Evolutionary conservation across 108 stramenopile genomes (phyloP).

Genomic region (Asterionellopsis glacialis): DNA sequence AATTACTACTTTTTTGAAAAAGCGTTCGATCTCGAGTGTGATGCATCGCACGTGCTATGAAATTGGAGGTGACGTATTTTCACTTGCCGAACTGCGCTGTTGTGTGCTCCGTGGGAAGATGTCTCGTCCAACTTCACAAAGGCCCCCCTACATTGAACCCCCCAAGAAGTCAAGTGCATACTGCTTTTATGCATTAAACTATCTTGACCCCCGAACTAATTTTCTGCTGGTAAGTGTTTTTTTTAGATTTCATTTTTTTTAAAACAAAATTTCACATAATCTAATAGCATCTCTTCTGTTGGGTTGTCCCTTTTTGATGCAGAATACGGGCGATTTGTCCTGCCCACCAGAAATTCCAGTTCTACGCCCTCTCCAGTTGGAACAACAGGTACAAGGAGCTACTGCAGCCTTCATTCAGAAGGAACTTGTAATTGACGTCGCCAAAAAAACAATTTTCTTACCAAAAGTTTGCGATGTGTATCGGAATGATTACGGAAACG

Average conservation of each 20-base stretch:
- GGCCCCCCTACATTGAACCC: conserved; percentile 61
- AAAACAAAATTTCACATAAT: neutral
- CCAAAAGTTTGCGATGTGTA: conserved; percentile 87
- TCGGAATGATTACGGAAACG: conserved; percentile 71
- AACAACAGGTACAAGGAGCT: conserved; percentile 63
- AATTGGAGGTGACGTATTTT: conserved; percentile 91
- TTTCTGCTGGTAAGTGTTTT: conserved; percentile 51
- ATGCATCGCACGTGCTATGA: conserved; percentile 89
- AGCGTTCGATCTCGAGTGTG: conserved; percentile 58
- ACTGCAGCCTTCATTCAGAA: conserved; percentile 49
- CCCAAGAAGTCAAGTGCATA: conserved; percentile 72
- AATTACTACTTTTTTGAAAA: neutral
- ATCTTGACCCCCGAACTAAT: conserved; percentile 65
- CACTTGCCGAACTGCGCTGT: conserved; percentile 89
- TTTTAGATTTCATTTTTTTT: conserved; percentile 3
- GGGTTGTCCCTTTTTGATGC: neutral
- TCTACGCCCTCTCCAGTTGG: conserved; percentile 37
- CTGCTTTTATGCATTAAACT: conserved; percentile 61
- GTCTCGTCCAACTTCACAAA: conserved; percentile 51
- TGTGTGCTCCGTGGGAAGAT: conserved; percentile 83
- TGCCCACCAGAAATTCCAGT: conserved; percentile 61
- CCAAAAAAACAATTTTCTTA: conserved; percentile 46
- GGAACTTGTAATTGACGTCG: conserved; percentile 60
- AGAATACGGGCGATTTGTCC: conserved; percentile 58
- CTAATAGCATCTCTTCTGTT: neutral